Evolutionary conservation across 805 yeast species (phyloP).

Genomic region (Dipodascus albidus): DNA sequence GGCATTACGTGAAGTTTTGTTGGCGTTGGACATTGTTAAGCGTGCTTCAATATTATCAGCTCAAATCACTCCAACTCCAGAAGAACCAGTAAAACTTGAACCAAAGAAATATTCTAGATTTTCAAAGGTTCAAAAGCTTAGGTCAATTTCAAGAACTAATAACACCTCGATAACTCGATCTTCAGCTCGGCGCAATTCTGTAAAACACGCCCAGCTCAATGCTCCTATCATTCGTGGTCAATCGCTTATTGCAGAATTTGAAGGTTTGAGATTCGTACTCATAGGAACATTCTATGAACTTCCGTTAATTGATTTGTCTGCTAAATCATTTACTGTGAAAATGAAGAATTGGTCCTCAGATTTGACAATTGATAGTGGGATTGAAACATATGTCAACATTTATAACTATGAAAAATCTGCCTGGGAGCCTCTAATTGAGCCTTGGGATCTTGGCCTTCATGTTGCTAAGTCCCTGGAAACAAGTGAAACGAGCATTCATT

Average conservation of each 20-base stretch:
- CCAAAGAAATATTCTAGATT: slow-evolving; percentile 12
- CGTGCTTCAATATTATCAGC: slow-evolving; percentile 41
- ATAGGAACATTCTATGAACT: slow-evolving; percentile 88
- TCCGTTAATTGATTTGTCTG: slow-evolving; percentile 71
- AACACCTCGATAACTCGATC: neutral
- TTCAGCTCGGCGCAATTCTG: neutral
- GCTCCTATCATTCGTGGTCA: slow-evolving; percentile 52
- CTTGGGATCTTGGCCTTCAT: slow-evolving; percentile 71
- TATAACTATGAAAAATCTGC: slow-evolving; percentile 81
- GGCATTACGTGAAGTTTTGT: slow-evolving; percentile 73
- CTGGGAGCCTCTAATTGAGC: slow-evolving; percentile 92
- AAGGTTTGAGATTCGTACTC: slow-evolving; percentile 70
- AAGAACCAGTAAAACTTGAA: slow-evolving; percentile 9
- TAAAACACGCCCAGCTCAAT: slow-evolving; percentile 10
- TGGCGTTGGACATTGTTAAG: slow-evolving; percentile 65
- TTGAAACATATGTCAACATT: slow-evolving; percentile 61
- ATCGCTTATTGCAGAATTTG: slow-evolving; percentile 50
- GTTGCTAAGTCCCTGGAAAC: slow-evolving; percentile 39
- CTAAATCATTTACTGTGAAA: slow-evolving; percentile 54
- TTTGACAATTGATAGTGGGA: slow-evolving; percentile 52
- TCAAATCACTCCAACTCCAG: slow-evolving; percentile 24
- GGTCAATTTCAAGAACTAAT: slow-evolving; percentile 5
- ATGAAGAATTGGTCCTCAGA: slow-evolving; percentile 86
- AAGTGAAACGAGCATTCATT: slow-evolving; percentile 44
- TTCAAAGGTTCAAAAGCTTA: slow-evolving; percentile 11